These are phyloP conservation scores for Diaporthe amygdali DNA, from an alignment of 2,329 filamentous ascomycete species.

Conservation along the genomic window DNA sequence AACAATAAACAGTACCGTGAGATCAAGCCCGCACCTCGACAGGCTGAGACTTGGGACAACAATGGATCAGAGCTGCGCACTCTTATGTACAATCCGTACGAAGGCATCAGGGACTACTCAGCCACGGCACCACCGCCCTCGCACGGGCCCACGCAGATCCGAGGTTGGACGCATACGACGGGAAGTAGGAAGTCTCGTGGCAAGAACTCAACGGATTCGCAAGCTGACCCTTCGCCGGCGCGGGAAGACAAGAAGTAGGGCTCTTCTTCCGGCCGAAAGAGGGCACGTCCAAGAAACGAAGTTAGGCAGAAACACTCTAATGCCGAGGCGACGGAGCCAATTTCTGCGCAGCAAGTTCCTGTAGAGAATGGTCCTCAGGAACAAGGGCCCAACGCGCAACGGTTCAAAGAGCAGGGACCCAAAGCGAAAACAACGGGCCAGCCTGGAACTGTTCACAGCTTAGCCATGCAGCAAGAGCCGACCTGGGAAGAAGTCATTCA, in stretches of 20 bases:
- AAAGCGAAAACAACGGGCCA: not conserved
- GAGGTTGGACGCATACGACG: conserved; percentile 61
- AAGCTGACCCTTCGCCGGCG: conserved; percentile 23
- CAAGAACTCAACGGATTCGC: conserved; percentile 32
- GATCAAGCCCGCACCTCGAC: conserved; percentile 62
- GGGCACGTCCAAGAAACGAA: not conserved
- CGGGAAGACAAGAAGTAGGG: conserved; percentile 26
- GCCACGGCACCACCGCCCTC: conserved; percentile 60
- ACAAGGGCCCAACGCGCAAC: not conserved
- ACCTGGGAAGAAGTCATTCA: not conserved
- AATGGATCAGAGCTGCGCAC: conserved; percentile 59
- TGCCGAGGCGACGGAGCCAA: not conserved
- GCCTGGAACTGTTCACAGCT: not conserved
- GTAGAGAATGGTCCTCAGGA: not conserved
- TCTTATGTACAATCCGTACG: conserved; percentile 59
- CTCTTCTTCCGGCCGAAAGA: conserved; percentile 21
- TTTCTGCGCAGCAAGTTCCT: not conserved
- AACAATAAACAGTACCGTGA: conserved; percentile 54
- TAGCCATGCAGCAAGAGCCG: not conserved
- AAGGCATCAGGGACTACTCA: conserved; percentile 63
- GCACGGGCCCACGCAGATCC: conserved; percentile 60
- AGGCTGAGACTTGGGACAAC: conserved; percentile 52
- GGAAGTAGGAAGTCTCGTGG: conserved; percentile 38
- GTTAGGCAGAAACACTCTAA: not conserved
- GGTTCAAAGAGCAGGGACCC: not conserved